Conservation (phyloP, 352 stramenopile species). For the Phytopythium cucurbitacearum region DNA sequence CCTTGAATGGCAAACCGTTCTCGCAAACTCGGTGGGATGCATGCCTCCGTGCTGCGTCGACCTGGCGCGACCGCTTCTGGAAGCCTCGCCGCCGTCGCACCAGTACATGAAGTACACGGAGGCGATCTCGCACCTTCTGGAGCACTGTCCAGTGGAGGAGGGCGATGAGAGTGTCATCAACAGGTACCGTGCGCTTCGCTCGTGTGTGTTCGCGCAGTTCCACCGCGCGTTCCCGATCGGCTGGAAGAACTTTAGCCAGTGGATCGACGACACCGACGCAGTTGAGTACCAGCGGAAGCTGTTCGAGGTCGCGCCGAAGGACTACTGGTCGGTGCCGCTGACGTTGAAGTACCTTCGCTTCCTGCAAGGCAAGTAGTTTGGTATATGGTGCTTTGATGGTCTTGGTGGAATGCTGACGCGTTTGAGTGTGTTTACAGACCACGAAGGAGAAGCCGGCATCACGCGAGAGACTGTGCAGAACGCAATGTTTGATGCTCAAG, state of each 20-base stretch:
- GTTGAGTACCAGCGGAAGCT: slow-evolving; percentile 21
- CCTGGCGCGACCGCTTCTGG: slow-evolving; percentile 7
- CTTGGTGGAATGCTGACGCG: background rate
- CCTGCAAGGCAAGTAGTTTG: slow-evolving; percentile 18
- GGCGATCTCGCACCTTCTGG: slow-evolving; percentile 27
- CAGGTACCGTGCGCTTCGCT: slow-evolving; percentile 21
- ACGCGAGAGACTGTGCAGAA: slow-evolving; percentile 15
- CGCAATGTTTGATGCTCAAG: slow-evolving; percentile 25
- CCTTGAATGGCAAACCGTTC: background rate
- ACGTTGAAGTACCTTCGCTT: slow-evolving; percentile 33
- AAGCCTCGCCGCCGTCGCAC: slow-evolving; percentile 7
- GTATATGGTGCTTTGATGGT: background rate
- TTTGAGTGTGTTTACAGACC: slow-evolving; percentile 1
- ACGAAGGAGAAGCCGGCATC: slow-evolving; percentile 6
- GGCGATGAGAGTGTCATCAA: background rate
- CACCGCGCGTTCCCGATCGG: slow-evolving; percentile 53
- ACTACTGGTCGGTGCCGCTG: slow-evolving; percentile 60
- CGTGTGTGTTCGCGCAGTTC: slow-evolving; percentile 38
- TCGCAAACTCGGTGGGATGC: background rate
- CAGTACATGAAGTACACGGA: slow-evolving; percentile 33
- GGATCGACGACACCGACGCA: slow-evolving; percentile 27
- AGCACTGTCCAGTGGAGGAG: slow-evolving; percentile 18
- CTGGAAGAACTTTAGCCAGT: slow-evolving; percentile 52
- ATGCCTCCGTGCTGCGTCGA: slow-evolving; percentile 20
- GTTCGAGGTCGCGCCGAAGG: slow-evolving; percentile 29